Conservation (phyloP, 345 rosid species). For the Lepidium didymum region DNA sequence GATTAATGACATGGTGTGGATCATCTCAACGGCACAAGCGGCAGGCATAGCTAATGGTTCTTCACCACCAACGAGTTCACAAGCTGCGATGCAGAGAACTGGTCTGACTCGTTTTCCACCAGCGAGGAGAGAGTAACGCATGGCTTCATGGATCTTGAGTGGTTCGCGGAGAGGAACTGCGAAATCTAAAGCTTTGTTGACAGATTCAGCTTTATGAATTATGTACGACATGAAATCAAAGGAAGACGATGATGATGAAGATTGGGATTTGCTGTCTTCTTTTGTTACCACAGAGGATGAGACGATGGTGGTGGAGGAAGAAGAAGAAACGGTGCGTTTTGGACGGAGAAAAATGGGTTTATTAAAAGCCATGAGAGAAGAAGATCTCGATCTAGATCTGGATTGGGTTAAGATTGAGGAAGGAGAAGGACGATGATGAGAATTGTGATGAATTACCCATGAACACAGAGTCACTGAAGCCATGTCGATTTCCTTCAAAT, state of each 20-base stretch:
- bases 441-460: conserved; percentile 33
- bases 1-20: conserved; percentile 90
- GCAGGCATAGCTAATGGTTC: conserved; percentile 70
- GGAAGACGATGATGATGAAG: conserved; percentile 17
- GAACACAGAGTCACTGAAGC: conserved; percentile 43
- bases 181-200: conserved; percentile 63
- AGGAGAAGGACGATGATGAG: neutral
- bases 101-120: conserved; percentile 91
- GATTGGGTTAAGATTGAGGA: conserved; percentile 17
- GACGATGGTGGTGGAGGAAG: conserved; percentile 9
- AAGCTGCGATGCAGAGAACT: conserved; percentile 71
- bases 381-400: conserved; percentile 34
- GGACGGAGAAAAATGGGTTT: neutral
- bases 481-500: conserved; percentile 29
- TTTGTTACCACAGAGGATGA: conserved; percentile 50
- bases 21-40: conserved; percentile 90
- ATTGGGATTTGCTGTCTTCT: conserved; percentile 17
- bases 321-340: conserved; percentile 22
- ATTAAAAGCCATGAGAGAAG: conserved; percentile 7
- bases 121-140: conserved; percentile 90
- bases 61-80: conserved; percentile 76
- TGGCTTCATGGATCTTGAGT: conserved; percentile 74
- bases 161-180: conserved; percentile 64
- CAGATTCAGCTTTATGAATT: conserved; percentile 43
- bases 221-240: conserved; percentile 84